Evolutionary conservation across 2,329 filamentous ascomycete genomes (phyloP).

Genomic region (Fusarium tricinctum): DNA sequence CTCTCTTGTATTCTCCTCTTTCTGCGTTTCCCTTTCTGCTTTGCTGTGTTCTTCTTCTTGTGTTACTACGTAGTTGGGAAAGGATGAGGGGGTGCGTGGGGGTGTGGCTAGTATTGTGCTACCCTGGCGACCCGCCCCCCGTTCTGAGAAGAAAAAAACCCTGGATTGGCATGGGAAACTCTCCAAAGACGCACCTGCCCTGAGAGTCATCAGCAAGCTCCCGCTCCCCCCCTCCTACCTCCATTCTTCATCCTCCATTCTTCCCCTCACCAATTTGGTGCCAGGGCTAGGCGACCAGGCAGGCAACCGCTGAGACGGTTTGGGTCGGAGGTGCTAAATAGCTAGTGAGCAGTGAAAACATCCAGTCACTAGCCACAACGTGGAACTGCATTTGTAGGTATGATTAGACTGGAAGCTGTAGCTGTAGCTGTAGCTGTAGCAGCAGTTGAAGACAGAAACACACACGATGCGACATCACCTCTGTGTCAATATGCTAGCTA

Average conservation of each 20-base stretch:
- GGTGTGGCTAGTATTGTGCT: slow-evolving; percentile 15
- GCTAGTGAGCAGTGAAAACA: background rate
- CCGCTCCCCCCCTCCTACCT: slow-evolving; percentile 20
- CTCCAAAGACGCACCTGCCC: slow-evolving; percentile 38
- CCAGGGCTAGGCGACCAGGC: slow-evolving; percentile 15
- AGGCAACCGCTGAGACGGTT: slow-evolving; percentile 35
- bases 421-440: too few species aligned
- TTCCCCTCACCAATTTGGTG: slow-evolving; percentile 29
- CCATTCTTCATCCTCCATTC: slow-evolving; percentile 14
- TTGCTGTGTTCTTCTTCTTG: background rate
- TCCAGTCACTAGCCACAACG: slow-evolving; percentile 4
- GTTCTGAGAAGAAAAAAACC: slow-evolving; percentile 5
- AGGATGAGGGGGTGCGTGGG: background rate
- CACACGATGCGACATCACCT: too few species aligned
- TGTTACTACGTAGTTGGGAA: background rate
- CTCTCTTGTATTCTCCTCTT: slow-evolving; percentile 9
- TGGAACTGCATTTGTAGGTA: background rate
- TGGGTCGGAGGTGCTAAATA: slow-evolving; percentile 25
- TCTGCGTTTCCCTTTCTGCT: slow-evolving; percentile 3
- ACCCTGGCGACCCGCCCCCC: slow-evolving; percentile 7
- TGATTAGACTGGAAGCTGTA: too few species aligned
- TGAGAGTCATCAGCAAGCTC: slow-evolving; percentile 41
- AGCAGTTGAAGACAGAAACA: background rate
- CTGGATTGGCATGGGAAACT: slow-evolving; percentile 22
- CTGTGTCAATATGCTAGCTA: too few species aligned